Evolutionary conservation across 306 rosid genomes (phyloP).

Genomic region (Trifolium fragiferum): DNA sequence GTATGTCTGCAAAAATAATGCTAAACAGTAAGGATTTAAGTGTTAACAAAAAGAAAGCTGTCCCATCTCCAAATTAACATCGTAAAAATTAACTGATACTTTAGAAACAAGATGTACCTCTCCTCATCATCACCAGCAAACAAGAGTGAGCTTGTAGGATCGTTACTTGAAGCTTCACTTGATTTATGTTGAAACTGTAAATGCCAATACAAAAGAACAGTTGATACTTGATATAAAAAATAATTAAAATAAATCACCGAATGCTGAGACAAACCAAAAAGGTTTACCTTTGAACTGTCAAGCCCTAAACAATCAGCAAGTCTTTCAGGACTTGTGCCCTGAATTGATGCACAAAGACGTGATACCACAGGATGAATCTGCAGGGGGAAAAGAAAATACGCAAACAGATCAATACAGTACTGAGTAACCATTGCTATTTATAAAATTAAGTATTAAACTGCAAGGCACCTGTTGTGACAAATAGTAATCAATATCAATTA

Average conservation of each 20-base stretch:
- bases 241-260: conserved; percentile 18
- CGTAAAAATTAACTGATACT: conserved; percentile 20
- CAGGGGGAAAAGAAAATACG: conserved; percentile 34
- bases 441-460: conserved; percentile 16
- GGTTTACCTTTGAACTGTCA: conserved; percentile 80
- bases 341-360: conserved; percentile 93
- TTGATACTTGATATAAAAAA: conserved; percentile 8
- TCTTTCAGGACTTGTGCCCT: conserved; percentile 94
- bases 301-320: conserved; percentile 96
- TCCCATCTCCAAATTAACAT: conserved; percentile 29
- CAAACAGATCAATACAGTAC: conserved; percentile 30
- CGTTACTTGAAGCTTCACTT: conserved; percentile 61
- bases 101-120: conserved; percentile 62
- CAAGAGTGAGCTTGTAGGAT: conserved; percentile 64
- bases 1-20: conserved; percentile 14
- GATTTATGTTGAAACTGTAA: conserved; percentile 76
- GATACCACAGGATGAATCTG: conserved; percentile 99
- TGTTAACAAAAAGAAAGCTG: background rate
- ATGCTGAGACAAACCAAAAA: conserved; percentile 36
- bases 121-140: conserved; percentile 71
- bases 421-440: conserved; percentile 14
- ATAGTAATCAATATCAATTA: conserved; percentile 93
- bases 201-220: conserved; percentile 36
- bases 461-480: conserved; percentile 82
- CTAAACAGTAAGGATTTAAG: background rate